Evolutionary conservation across 2,329 filamentous ascomycete genomes (phyloP).

Genomic region (Whalleya microplaca): DNA sequence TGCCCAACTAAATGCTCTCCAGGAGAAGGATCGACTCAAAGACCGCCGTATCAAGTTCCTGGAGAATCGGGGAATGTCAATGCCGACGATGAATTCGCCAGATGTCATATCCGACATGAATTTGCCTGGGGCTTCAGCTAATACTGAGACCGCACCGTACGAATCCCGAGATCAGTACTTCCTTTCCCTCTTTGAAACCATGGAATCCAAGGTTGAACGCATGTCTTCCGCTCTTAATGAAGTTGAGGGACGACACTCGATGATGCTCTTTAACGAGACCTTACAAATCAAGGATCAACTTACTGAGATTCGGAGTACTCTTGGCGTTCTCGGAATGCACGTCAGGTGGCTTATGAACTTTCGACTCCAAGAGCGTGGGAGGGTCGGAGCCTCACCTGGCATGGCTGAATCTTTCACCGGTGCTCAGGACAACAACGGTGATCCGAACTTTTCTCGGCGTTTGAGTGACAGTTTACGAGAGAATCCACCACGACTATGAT

Average conservation of each 20-base stretch:
- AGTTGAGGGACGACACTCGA: conserved; percentile 62
- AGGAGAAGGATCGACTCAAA: conserved; percentile 44
- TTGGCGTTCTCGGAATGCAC: conserved; percentile 63
- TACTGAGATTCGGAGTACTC: conserved; percentile 60
- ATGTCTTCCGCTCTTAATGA: conserved; percentile 61
- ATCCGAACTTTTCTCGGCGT: conserved; percentile 30
- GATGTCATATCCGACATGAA: conserved; percentile 32
- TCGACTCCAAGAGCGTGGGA: conserved; percentile 51
- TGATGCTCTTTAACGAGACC: conserved; percentile 65
- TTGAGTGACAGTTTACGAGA: conserved; percentile 38
- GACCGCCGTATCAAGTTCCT: conserved; percentile 48
- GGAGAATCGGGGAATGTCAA: conserved; percentile 40
- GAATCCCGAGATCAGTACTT: conserved; percentile 49
- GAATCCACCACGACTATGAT: conserved; percentile 36
- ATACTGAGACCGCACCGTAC: conserved; percentile 36
- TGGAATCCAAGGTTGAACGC: conserved; percentile 60
- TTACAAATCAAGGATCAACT: conserved; percentile 66
- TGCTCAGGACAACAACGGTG: conserved; percentile 29
- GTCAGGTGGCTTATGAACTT: conserved; percentile 61
- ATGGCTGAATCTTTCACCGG: conserved; percentile 29
- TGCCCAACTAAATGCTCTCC: conserved; percentile 50
- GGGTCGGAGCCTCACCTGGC: conserved; percentile 29
- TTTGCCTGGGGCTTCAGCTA: conserved; percentile 28
- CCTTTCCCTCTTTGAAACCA: conserved; percentile 51
- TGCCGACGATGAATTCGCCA: conserved; percentile 28